Evolutionary conservation across 164 flowering plant genomes (phyloP).

Genomic region (Akebia trifoliata): DNA sequence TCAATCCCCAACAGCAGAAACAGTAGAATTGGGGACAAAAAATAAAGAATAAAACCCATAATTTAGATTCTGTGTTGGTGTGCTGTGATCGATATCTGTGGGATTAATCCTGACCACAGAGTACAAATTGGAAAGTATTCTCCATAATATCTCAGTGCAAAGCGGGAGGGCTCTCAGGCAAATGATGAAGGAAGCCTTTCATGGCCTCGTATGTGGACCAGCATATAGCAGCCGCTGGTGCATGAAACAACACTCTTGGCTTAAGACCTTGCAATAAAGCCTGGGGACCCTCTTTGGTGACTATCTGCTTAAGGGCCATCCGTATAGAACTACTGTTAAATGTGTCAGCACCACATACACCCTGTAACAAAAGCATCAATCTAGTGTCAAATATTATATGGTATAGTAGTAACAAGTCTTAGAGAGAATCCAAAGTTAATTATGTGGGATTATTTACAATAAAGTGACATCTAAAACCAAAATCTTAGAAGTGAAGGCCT

Average conservation of each 20-base stretch:
- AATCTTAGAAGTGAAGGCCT: too few species aligned
- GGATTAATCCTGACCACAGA: background rate
- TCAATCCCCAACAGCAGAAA: background rate
- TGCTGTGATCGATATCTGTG: too few species aligned
- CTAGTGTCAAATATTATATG: too few species aligned
- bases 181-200: conserved; percentile 37
- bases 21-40: background rate
- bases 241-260: conserved; percentile 60
- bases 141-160: background rate
- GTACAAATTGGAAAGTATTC: background rate
- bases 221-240: conserved; percentile 69
- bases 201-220: conserved; percentile 64
- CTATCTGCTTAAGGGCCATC: conserved; percentile 29
- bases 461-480: too few species aligned
- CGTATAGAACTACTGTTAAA: conserved; percentile 40
- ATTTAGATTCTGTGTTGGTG: too few species aligned
- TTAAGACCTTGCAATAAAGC: conserved; percentile 50
- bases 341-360: conserved; percentile 57
- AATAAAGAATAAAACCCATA: background rate
- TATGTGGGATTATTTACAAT: too few species aligned
- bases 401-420: too few species aligned
- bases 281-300: conserved; percentile 41
- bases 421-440: too few species aligned
- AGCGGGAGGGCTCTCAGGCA: conserved; percentile 9
- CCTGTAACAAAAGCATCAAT: conserved; percentile 22